Base-by-base conservation (phyloP, 2,329 filamentous ascomycete genomes). In the Penicillium sp. region DNA sequence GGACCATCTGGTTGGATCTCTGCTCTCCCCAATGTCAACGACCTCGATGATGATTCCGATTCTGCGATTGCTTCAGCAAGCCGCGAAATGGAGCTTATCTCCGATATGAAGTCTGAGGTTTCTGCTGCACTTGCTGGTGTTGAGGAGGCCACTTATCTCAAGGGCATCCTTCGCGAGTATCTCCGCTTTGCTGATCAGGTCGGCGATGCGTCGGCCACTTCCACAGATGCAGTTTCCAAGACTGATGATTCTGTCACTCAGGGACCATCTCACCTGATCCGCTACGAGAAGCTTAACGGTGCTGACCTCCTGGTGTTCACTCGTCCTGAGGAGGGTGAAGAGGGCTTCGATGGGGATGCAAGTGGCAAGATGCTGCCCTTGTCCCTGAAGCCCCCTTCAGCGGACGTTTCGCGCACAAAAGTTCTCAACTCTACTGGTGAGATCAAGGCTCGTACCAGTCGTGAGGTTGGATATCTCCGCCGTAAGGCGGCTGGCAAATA, bases 401-500 rank as follows among this genome's bases (percentile, higher is more conserved):
- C 71, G 40, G 75, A 76, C 16, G 72, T 81, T 13, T 76, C 77
- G 16, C 78, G 79, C 60, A 77, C 76, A 22, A 84, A 83, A 67
- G 73, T 83, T 37, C 74, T 78, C 58, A 91, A 84, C 79, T 90
- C 67, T 81, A 88, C 67, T 81, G 91, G 92, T 19, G 89, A 92
- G 79, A 80, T 92, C 43, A 83, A 88, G 64, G 80, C 85, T 74
- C 85, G 91, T 68, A 92, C 83, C 68, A 82, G 80, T 68, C 83
- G 92, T 75, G 90, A 96, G 79, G 87, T 89, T 60, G 91, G 90
- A 19, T 87, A 90, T 76, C 78, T 96, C 75, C 86, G 90, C 72
- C 92, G 90, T 73, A 90, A 91, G 79, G 89, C 88, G 73, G 89
- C 93, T 63, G 90, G 90, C 58, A 87, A 89, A 67, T 97, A 97